A percentile compares a stretch with the other conserved stretches of the same genome.
Conservation (phyloP, 2,329 filamentous ascomycete genomes). For the Sporothrix dimorphospora region DNA sequence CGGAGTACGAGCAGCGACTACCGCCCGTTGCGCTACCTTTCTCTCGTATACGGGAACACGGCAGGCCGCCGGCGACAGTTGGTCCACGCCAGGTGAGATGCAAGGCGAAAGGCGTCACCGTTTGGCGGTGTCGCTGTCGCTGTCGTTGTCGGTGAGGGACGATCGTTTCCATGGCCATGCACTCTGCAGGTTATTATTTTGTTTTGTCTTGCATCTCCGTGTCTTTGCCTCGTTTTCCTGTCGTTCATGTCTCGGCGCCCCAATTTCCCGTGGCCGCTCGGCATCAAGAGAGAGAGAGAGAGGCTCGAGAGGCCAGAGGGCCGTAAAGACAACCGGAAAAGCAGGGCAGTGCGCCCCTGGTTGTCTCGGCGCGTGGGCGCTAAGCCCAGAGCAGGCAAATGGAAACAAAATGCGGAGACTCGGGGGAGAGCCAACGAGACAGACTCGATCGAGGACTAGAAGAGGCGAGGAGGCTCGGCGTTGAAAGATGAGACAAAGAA, state of each 20-base stretch:
- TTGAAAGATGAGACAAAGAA: not conserved
- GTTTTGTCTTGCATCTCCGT: not conserved
- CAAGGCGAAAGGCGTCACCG: not conserved
- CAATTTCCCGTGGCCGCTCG: conserved; percentile 13
- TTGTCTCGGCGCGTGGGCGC: conserved; percentile 15
- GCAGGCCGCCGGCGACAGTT: not conserved
- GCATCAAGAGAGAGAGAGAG: not conserved
- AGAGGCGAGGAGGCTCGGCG: not conserved
- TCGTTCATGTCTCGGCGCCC: not conserved
- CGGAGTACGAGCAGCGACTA: not conserved
- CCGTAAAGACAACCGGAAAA: not conserved
- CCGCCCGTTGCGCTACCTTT: not conserved
- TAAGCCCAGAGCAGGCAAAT: conserved; percentile 18
- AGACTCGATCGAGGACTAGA: not conserved
- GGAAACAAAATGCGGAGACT: not conserved
- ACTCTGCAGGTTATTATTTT: too few relatives aligned
- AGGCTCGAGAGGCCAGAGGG: not conserved
- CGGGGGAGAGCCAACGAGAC: not conserved
- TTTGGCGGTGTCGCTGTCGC: too few relatives aligned
- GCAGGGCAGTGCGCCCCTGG: not conserved
- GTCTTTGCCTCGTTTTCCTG: not conserved
- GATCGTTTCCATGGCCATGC: not conserved
- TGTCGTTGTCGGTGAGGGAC: not conserved
- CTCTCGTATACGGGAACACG: not conserved
- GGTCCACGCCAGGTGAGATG: not conserved